These are phyloP conservation scores for Typha latifolia DNA, from an alignment of 176 grass and related monocot genomes.

Conservation along the genomic window DNA sequence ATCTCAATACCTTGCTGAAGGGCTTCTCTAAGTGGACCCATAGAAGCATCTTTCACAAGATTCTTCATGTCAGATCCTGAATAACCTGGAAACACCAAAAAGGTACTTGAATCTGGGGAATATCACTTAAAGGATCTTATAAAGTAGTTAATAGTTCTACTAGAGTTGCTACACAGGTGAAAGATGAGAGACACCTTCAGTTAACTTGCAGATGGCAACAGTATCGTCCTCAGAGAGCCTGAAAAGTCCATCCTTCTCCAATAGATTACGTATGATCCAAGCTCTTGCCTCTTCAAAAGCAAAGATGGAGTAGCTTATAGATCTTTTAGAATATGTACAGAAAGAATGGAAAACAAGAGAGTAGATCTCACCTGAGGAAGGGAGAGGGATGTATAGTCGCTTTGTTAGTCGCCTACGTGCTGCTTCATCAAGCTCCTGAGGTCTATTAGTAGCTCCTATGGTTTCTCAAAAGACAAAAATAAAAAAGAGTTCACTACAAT, in stretches of 20 bases:
- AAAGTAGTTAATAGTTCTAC: no score
- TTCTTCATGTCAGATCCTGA: slow-evolving; percentile 99
- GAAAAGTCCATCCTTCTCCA: slow-evolving; percentile 94
- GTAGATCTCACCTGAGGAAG: slow-evolving; percentile 62
- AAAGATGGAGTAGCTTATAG: background rate
- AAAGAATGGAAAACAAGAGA: slow-evolving; percentile 13
- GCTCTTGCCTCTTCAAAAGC: slow-evolving; percentile 70
- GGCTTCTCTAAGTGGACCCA: slow-evolving; percentile 90
- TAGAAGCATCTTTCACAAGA: slow-evolving; percentile 94
- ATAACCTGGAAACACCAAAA: slow-evolving; percentile 55
- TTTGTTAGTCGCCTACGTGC: slow-evolving; percentile 84
- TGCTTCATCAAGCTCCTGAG: slow-evolving; percentile 97
- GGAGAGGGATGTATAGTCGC: slow-evolving; percentile 91
- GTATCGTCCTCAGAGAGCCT: slow-evolving; percentile 74
- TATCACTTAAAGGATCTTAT: no score
- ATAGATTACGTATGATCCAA: slow-evolving; percentile 64
- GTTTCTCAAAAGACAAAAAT: slow-evolving; percentile 11
- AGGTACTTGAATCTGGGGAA: background rate
- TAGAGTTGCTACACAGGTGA: background rate
- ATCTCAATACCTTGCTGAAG: slow-evolving; percentile 63
- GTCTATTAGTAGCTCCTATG: slow-evolving; percentile 91
- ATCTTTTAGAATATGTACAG: background rate
- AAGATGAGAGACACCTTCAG: slow-evolving; percentile 51
- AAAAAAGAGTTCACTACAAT: background rate
- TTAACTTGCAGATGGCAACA: slow-evolving; percentile 67